Percentiles rank a stretch among this genome's conserved stretches.
phyloP scores from a whole-genome alignment of 108 stramenopile genomes.

The Hondaea fermentalgiana region DNA sequence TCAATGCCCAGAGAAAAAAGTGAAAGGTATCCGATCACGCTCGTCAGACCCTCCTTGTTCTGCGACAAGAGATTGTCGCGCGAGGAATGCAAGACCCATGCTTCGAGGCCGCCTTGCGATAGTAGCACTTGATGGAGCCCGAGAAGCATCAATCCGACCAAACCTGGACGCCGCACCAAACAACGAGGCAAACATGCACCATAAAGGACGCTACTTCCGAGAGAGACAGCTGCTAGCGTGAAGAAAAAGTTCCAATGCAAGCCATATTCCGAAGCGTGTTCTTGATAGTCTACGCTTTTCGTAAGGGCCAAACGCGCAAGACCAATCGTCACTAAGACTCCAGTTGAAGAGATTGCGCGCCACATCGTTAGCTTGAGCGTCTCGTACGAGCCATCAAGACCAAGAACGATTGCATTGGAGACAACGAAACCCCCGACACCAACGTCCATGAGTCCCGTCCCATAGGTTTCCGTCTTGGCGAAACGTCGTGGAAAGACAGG shows the following conservation, averaged over 20 bases:
- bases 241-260: constrained; percentile 99
- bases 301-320: constrained; percentile 27
- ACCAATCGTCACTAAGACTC: constrained; percentile 32
- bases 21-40: constrained; percentile 61
- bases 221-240: constrained; percentile 45
- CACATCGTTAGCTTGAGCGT: background rate
- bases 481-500: constrained; percentile 80
- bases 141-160: constrained; percentile 32
- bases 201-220: background rate
- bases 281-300: constrained; percentile 30
- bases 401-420: constrained; percentile 59
- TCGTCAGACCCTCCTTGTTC: constrained; percentile 78
- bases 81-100: constrained; percentile 58
- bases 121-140: constrained; percentile 57
- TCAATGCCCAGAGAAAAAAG: constrained; percentile 36
- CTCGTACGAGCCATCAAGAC: background rate
- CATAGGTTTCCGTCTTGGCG: constrained; percentile 77
- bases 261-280: constrained; percentile 92
- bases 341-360: background rate
- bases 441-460: constrained; percentile 89
- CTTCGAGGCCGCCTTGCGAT: constrained; percentile 45
- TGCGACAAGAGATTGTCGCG: constrained; percentile 52
- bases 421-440: constrained; percentile 82
- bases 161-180: background rate
- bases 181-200: background rate